Percentiles rank a stretch among this genome's conserved stretches.
These are phyloP conservation scores for Pterocarpus macrocarpus DNA, from an alignment of 306 rosid genomes.

Conservation along the genomic window DNA sequence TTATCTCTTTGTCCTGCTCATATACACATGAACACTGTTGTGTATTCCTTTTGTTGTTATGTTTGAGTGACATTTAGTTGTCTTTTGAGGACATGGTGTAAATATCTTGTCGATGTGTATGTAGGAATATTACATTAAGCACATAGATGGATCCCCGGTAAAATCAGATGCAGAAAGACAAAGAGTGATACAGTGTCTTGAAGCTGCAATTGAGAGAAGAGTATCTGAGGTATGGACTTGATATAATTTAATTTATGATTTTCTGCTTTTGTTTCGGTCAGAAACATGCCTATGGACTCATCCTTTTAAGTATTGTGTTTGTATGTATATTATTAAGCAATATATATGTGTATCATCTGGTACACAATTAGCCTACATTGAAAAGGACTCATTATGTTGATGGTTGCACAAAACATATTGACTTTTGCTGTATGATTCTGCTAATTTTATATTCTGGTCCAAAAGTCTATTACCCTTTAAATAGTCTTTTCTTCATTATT, in stretches of 20 bases:
- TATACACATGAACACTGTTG: background rate
- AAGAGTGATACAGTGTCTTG: conserved; percentile 91
- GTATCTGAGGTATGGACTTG: conserved; percentile 76
- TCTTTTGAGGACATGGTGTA: conserved; percentile 39
- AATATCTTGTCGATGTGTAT: conserved; percentile 42
- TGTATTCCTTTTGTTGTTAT: conserved; percentile 29
- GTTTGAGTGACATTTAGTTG: conserved; percentile 8
- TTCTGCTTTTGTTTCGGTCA: conserved; percentile 17
- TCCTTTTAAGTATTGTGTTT: background rate
- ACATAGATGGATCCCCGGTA: conserved; percentile 94
- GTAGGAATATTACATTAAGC: conserved; percentile 93
- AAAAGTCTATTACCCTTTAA: background rate
- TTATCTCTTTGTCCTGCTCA: conserved; percentile 21
- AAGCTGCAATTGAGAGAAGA: conserved; percentile 96
- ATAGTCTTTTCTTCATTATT: background rate
- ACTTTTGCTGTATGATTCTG: background rate
- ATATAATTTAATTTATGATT: conserved; percentile 13
- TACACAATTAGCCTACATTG: background rate
- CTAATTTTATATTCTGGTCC: background rate
- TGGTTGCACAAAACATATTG: background rate
- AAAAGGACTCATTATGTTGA: background rate
- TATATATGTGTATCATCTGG: no score
- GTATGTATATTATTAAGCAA: background rate
- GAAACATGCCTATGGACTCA: background rate
- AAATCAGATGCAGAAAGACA: conserved; percentile 97